Evolutionary conservation across 805 yeast genomes (phyloP).

Genomic region (Starmerella bacillaris): DNA sequence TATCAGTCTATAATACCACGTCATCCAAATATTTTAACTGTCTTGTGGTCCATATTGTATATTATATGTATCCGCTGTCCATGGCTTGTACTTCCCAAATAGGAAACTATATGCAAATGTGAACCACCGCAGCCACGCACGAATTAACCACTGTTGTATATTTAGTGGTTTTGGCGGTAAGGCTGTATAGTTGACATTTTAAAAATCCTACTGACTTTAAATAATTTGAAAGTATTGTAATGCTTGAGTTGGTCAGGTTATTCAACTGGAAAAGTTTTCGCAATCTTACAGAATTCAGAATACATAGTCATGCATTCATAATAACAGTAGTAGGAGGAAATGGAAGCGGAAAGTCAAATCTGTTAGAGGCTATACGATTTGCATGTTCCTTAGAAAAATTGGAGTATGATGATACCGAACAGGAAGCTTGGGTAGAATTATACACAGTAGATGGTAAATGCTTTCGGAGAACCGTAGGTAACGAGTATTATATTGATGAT

Average conservation of each 20-base stretch:
- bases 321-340: not conserved
- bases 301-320: not conserved
- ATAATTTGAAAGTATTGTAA: too few species aligned
- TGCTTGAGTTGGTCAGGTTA: not conserved
- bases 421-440: not conserved
- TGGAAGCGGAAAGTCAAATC: not conserved
- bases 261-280: not conserved
- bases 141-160: not conserved
- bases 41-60: too few species aligned
- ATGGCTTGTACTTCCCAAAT: not conserved
- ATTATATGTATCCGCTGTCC: not conserved
- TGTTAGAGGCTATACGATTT: not conserved
- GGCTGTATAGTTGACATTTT: not conserved
- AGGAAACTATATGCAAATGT: not conserved
- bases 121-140: not conserved
- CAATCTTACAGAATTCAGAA: not conserved
- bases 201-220: not conserved
- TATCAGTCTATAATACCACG: too few species aligned
- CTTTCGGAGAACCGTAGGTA: not conserved
- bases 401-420: not conserved
- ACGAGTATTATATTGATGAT: not conserved
- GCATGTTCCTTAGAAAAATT: not conserved
- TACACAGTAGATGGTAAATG: not conserved
- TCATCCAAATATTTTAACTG: too few species aligned
- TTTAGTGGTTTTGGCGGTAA: not conserved